phyloP scores from a whole-genome alignment of 1,139 yeast genomes.

The Blastobotrys elegans region DNA sequence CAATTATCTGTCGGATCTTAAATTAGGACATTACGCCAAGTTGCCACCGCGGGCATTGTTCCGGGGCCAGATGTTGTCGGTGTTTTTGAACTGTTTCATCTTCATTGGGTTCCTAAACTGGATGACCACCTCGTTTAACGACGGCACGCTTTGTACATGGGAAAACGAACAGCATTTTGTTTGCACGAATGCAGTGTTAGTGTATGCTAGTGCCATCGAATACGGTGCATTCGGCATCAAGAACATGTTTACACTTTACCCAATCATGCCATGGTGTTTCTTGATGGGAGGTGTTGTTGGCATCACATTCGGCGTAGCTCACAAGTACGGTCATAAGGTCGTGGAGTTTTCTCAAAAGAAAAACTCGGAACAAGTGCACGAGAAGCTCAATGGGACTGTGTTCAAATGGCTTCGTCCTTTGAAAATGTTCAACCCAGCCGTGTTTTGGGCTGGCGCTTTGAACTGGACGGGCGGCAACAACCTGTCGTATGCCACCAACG shows the following conservation, averaged over 20 bases:
- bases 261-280: slow-evolving; percentile 42
- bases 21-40: slow-evolving; percentile 56
- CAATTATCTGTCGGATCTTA: slow-evolving; percentile 42
- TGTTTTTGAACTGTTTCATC: slow-evolving; percentile 37
- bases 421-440: slow-evolving; percentile 7
- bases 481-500: slow-evolving; percentile 3
- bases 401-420: not conserved
- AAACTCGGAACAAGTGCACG: not conserved
- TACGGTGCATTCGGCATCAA: slow-evolving; percentile 67
- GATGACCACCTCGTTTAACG: slow-evolving; percentile 41
- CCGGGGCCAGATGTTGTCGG: slow-evolving; percentile 51
- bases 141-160: slow-evolving; percentile 43
- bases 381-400: not conserved
- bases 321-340: not conserved
- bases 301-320: not conserved
- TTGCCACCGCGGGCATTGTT: slow-evolving; percentile 58
- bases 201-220: slow-evolving; percentile 49
- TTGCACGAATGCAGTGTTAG: slow-evolving; percentile 39
- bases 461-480: slow-evolving; percentile 9
- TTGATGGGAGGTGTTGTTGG: slow-evolving; percentile 34
- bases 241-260: slow-evolving; percentile 47
- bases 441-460: slow-evolving; percentile 7
- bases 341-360: not conserved
- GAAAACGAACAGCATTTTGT: slow-evolving; percentile 35
- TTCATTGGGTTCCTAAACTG: slow-evolving; percentile 51